Base-by-base conservation (phyloP, 495 filamentous ascomycete genomes). In the Penicillium canescens region DNA sequence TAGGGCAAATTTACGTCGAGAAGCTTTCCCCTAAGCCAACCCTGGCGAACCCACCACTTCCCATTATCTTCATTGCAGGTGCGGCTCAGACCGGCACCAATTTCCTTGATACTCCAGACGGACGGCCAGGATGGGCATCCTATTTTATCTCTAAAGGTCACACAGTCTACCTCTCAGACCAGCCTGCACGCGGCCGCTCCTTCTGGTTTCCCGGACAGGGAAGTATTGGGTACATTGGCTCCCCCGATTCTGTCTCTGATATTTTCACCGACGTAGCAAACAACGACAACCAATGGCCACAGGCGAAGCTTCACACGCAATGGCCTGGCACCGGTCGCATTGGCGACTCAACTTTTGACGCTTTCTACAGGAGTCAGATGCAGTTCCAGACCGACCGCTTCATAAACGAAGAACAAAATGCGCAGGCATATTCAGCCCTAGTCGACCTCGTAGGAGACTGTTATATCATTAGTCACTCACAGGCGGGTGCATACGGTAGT, bases 81-180 rank as follows among this genome's bases (percentile, higher is more conserved):
- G 66, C 57, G n/a, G 70, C 62, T 12, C 70, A 78, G 37, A 75
- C 73, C 2, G 76, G 73, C 20, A 65, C 67, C 72, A 75, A 78
- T 49, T 83, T 72, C 67, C 62, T 79, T 34, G 71, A 73, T 26
- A 83, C 77, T 35, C 77, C 80, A 11, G 79, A 83, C 44, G 72
- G 71, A 11, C 59, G 67, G 2, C 61, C 60, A n/a, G 80, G 78
- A 40, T 82, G 80, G 80, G 78, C 76, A 16, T 69, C 72, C 5
- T 79, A 62, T 45, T 82, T 82, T 57, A 49, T 79, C 14, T 60
- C 67, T n/a, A 53, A 69, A 37, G 78, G 80, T 10, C 77, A 76
- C 59, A 60, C 59, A 24, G 72, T 80, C 53, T 80, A 75, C 51
- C 55, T 78, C 47, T 61, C 72, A 16, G 78, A 82, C 50, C 65